Percentiles rank a stretch among this genome's conserved stretches.
Evolutionary conservation across 1,139 yeast genomes (phyloP).

Genomic region (Lodderomyces orthopsilosis): DNA sequence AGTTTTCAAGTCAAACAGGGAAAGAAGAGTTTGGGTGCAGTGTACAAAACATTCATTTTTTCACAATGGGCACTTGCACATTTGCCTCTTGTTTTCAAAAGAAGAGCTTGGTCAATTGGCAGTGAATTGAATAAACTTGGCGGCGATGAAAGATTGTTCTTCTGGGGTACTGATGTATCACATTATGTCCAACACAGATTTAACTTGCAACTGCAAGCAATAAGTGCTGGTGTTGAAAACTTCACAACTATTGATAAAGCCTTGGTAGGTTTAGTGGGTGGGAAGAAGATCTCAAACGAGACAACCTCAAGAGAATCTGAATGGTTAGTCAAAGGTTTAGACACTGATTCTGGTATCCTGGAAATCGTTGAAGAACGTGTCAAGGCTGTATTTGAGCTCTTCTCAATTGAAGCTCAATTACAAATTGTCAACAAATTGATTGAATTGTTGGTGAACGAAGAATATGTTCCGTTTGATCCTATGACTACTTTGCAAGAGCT

Average conservation of each 20-base stretch:
- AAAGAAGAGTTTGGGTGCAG: slow-evolving; percentile 38
- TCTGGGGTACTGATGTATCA: slow-evolving; percentile 29
- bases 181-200: slow-evolving; percentile 36
- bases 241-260: slow-evolving; percentile 52
- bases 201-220: slow-evolving; percentile 44
- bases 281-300: slow-evolving; percentile 39
- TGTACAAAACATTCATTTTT: slow-evolving; percentile 38
- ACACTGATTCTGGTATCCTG: slow-evolving; percentile 42
- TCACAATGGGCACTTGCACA: slow-evolving; percentile 40
- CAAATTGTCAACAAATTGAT: slow-evolving; percentile 58
- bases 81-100: slow-evolving; percentile 34
- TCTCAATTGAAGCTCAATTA: slow-evolving; percentile 52
- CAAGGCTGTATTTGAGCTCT: slow-evolving; percentile 54
- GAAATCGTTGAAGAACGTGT: slow-evolving; percentile 57
- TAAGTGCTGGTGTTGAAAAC: slow-evolving; percentile 43
- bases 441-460: slow-evolving; percentile 48
- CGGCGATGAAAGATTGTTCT: slow-evolving; percentile 31
- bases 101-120: slow-evolving; percentile 32
- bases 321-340: slow-evolving; percentile 56
- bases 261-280: slow-evolving; percentile 56
- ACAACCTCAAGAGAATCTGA: slow-evolving; percentile 50
- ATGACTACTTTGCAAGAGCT: slow-evolving; percentile 51
- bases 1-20: slow-evolving; percentile 31
- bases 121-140: slow-evolving; percentile 22
- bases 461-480: slow-evolving; percentile 48